Conservation (phyloP, 2,329 filamentous ascomycete genomes). For the Juglanconis oblonga region DNA sequence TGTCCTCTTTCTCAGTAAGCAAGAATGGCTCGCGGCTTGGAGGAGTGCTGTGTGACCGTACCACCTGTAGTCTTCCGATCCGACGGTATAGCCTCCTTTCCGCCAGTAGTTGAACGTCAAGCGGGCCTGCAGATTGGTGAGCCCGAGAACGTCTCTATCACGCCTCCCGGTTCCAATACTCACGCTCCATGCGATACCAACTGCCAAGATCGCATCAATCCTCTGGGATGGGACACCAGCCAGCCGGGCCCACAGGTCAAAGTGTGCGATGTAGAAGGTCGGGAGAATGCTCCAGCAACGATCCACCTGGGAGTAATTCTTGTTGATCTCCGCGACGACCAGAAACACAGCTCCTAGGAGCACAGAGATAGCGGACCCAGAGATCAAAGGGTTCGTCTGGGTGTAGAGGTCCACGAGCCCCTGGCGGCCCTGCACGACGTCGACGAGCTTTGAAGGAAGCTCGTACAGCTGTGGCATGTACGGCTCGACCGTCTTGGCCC, state of each 20-base stretch:
- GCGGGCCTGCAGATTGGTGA: conserved; percentile 52
- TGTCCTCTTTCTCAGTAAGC: conserved; percentile 29
- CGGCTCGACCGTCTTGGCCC: conserved; percentile 69
- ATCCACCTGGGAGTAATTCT: conserved; percentile 97
- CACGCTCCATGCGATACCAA: conserved; percentile 78
- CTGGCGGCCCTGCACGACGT: conserved; percentile 57
- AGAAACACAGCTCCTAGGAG: conserved; percentile 71
- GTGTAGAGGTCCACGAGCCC: conserved; percentile 71
- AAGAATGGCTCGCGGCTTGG: background rate
- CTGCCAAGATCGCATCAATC: conserved; percentile 68
- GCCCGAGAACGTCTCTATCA: conserved; percentile 1
- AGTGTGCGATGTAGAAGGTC: conserved; percentile 82
- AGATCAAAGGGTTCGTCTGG: conserved; percentile 81
- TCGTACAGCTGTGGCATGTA: conserved; percentile 68
- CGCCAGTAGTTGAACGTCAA: conserved; percentile 97
- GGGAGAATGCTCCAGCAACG: conserved; percentile 89
- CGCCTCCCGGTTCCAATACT: conserved; percentile 29
- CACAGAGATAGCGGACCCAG: conserved; percentile 69
- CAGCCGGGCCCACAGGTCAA: conserved; percentile 76
- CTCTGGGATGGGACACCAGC: conserved; percentile 67
- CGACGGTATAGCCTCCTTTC: conserved; percentile 83
- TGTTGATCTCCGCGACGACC: conserved; percentile 76
- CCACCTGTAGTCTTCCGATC: conserved; percentile 95
- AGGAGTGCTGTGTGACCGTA: conserved; percentile 24
- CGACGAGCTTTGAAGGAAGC: conserved; percentile 63